phyloP scores from a whole-genome alignment of 1,139 yeast genomes.

The Suhomyces atakaporum region DNA sequence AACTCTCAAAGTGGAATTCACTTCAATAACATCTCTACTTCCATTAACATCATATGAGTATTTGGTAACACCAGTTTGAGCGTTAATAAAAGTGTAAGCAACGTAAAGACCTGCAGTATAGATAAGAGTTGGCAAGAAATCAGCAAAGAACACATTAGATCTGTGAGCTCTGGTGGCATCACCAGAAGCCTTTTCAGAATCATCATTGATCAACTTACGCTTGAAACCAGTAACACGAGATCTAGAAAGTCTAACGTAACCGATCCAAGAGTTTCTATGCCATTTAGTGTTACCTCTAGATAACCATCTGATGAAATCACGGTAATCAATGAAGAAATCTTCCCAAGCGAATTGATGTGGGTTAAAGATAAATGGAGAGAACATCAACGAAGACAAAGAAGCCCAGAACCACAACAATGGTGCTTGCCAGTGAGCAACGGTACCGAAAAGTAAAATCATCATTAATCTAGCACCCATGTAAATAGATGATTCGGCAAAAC shows the following conservation, averaged over 20 bases:
- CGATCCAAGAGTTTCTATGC: conserved; percentile 99
- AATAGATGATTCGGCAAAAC: conserved; percentile 96
- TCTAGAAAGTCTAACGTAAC: conserved; percentile 92
- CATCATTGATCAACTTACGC: conserved; percentile 84
- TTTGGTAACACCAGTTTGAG: conserved; percentile 88
- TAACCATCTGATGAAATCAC: conserved; percentile 97
- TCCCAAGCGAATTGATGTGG: conserved; percentile 99
- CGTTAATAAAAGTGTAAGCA: conserved; percentile 91
- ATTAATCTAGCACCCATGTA: conserved; percentile 93
- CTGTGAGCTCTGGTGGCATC: conserved; percentile 95
- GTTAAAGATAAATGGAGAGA: conserved; percentile 93
- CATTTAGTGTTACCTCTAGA: conserved; percentile 98
- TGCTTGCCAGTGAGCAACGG: conserved; percentile 95
- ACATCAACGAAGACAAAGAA: conserved; percentile 82
- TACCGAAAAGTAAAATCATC: conserved; percentile 86
- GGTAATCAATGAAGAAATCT: conserved; percentile 97
- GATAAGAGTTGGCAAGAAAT: conserved; percentile 78
- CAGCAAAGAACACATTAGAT: conserved; percentile 82
- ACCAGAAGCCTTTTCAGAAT: conserved; percentile 91
- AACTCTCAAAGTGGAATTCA: conserved; percentile 82
- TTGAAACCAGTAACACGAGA: conserved; percentile 98
- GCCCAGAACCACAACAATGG: conserved; percentile 99
- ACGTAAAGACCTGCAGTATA: conserved; percentile 90
- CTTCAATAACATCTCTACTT: conserved; percentile 43
- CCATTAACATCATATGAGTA: conserved; percentile 33